A percentile compares a stretch with the other conserved stretches of the same genome.
phyloP scores from a whole-genome alignment of 2,329 filamentous ascomycete genomes.

The Trichophyton schoenleinii region DNA sequence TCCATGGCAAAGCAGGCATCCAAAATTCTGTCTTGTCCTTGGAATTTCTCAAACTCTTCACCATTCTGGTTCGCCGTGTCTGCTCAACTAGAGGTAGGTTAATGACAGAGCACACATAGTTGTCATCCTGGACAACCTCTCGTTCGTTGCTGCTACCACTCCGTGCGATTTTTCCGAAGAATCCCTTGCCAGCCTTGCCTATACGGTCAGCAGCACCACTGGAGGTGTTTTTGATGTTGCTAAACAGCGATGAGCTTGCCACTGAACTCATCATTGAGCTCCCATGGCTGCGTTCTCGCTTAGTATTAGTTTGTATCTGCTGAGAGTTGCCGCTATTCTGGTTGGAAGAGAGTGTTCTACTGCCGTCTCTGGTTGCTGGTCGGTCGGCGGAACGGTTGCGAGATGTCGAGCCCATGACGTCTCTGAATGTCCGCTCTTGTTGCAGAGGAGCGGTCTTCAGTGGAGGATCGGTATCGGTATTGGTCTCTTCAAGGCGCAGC shows the following conservation, averaged over 20 bases:
- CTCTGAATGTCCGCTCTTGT: conserved; percentile 54
- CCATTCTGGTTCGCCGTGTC: conserved; percentile 80
- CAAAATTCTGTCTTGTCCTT: conserved; percentile 95
- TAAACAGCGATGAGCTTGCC: conserved; percentile 49
- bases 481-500: conserved; percentile 26
- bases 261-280: conserved; percentile 37
- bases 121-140: conserved; percentile 60
- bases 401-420: conserved; percentile 51
- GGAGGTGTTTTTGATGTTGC: conserved; percentile 58
- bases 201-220: conserved; percentile 59
- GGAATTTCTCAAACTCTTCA: conserved; percentile 73
- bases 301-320: conserved; percentile 18
- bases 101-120: conserved; percentile 73
- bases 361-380: conserved; percentile 20
- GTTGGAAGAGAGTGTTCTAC: conserved; percentile 18
- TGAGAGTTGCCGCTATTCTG: conserved; percentile 13
- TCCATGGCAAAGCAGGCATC: conserved; percentile 94
- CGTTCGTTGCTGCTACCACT: conserved; percentile 56
- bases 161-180: conserved; percentile 64
- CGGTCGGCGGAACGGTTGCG: conserved; percentile 67
- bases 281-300: conserved; percentile 22
- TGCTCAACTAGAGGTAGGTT: conserved; percentile 79
- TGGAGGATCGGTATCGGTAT: conserved; percentile 28
- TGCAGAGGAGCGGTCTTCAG: conserved; percentile 53
- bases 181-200: conserved; percentile 62